phyloP scores from a whole-genome alignment of 176 grass and related monocot species.

The Raddia guianensis region DNA sequence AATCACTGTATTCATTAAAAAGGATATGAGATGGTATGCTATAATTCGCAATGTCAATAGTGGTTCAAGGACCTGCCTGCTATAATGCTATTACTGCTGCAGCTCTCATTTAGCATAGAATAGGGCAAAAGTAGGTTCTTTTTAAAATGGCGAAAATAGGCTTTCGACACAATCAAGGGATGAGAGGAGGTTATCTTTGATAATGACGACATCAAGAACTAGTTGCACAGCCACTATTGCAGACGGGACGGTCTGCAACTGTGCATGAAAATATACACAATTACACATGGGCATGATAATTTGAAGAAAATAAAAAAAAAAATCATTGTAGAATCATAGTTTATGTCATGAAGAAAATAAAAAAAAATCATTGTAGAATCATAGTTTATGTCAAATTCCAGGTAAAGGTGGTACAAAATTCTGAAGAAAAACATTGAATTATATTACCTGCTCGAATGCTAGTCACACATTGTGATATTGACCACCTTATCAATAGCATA shows the following conservation, averaged over 20 bases:
- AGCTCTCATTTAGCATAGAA: not conserved
- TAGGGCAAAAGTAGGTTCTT: not conserved
- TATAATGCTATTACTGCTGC: not conserved
- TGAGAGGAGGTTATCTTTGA: constrained; percentile 11
- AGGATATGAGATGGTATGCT: not conserved
- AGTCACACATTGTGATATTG: not conserved
- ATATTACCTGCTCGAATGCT: not conserved
- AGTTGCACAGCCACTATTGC: not conserved
- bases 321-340: not conserved
- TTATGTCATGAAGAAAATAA: not conserved
- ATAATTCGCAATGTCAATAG: no score
- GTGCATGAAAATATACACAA: constrained; percentile 15
- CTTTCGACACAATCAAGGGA: not conserved
- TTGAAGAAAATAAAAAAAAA: not conserved
- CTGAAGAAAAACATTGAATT: not conserved
- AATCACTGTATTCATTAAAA: not conserved
- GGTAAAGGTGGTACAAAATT: not conserved
- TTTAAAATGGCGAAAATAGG: not conserved
- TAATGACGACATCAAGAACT: not conserved
- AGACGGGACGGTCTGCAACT: not conserved
- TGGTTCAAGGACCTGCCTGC: not conserved
- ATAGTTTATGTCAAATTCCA: not conserved
- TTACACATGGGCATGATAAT: constrained; percentile 16
- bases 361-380: no score
- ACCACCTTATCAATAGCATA: constrained; percentile 8